Percentiles rank a stretch among this genome's conserved stretches.
These are phyloP conservation scores for Cladosporium sp. DNA, from an alignment of 2,329 filamentous ascomycete genomes.

Conservation along the genomic window DNA sequence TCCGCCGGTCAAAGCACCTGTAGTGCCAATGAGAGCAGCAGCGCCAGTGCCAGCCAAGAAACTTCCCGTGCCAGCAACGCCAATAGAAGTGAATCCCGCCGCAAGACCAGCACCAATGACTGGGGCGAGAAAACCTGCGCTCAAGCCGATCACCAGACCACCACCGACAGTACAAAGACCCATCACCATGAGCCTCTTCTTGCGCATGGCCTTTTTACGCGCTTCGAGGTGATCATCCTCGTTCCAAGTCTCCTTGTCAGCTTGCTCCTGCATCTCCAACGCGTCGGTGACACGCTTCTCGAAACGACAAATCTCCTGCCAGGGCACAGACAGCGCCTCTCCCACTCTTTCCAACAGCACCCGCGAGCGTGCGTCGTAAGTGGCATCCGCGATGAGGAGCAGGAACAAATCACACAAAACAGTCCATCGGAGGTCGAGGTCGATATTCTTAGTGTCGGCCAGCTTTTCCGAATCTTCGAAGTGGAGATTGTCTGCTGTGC, in stretches of 20 bases:
- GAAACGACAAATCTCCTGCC: conserved; percentile 93
- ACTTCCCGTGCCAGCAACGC: conserved; percentile 79
- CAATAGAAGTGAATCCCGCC: conserved; percentile 92
- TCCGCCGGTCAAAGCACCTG: conserved; percentile 79
- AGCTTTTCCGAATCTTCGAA: conserved; percentile 81
- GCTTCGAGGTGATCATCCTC: conserved; percentile 91
- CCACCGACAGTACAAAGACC: conserved; percentile 94
- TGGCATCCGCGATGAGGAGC: conserved; percentile 90
- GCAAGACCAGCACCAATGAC: conserved; percentile 92
- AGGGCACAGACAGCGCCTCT: conserved; percentile 72
- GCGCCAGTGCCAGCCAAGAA: conserved; percentile 91
- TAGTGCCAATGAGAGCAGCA: conserved; percentile 88
- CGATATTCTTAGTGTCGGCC: conserved; percentile 75
- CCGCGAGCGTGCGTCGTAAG: conserved; percentile 86
- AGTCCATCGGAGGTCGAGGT: conserved; percentile 96
- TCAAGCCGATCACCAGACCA: conserved; percentile 90
- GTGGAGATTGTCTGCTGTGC: conserved; percentile 68
- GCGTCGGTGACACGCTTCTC: conserved; percentile 97
- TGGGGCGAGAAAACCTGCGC: conserved; percentile 84
- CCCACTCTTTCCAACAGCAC: conserved; percentile 80
- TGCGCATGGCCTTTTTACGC: conserved; percentile 75
- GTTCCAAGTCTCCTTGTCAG: conserved; percentile 95
- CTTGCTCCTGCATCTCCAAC: conserved; percentile 93
- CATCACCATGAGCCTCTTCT: conserved; percentile 88
- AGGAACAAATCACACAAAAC: conserved; percentile 94